These are phyloP conservation scores for Cornus florida DNA, from an alignment of 148 eudicot species.

Conservation along the genomic window DNA sequence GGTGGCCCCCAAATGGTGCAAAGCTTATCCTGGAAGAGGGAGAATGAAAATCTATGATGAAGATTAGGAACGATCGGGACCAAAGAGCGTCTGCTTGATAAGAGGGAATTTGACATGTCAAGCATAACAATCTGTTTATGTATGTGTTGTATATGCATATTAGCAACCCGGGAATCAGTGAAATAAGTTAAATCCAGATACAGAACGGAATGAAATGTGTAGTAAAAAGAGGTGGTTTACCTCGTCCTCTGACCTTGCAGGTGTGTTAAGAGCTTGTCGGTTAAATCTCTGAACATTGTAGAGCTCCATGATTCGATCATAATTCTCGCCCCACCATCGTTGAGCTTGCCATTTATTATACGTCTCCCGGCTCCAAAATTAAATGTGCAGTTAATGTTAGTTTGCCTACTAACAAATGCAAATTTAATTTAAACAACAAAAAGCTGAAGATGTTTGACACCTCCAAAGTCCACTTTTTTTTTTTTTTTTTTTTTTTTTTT, in stretches of 20 bases:
- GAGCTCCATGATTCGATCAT: conserved; percentile 94
- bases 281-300: conserved; percentile 98
- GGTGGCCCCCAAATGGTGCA: too few species aligned
- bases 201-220: neutral
- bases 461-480: neutral
- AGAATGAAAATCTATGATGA: too few species aligned
- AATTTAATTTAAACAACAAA: conserved; percentile 1
- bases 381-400: conserved; percentile 19
- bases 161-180: too few species aligned
- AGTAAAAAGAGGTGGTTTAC: conserved; percentile 32
- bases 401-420: conserved; percentile 1
- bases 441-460: neutral
- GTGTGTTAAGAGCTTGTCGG: conserved; percentile 86
- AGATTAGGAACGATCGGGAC: too few species aligned
- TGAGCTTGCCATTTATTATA: conserved; percentile 99
- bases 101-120: too few species aligned
- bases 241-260: conserved; percentile 89
- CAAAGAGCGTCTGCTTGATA: too few species aligned
- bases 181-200: neutral
- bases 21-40: too few species aligned
- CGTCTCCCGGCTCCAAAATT: conserved; percentile 81
- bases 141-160: too few species aligned
- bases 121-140: too few species aligned
- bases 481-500: too few species aligned
- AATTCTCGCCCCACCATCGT: conserved; percentile 99